Evolutionary conservation across 345 rosid genomes (phyloP), one percentile per base, ranked within the genome.

Genomic region (Xanthoceras sorbifolium): DNA sequence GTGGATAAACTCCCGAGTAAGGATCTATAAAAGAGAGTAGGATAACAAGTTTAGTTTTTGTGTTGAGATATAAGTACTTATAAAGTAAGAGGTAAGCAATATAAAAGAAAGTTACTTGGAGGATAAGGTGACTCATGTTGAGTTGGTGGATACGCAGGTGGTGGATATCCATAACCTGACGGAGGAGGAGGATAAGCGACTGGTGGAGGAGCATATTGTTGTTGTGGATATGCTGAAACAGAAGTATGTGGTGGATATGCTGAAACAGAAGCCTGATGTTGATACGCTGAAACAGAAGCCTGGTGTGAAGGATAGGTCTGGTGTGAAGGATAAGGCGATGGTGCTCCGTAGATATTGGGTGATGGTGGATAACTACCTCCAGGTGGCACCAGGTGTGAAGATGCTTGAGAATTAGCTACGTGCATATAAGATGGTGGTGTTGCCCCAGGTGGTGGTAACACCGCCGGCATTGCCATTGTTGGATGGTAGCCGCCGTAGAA

Each of bases 381-480:
- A 22, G 77, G 48, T 18, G 88, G 59, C 29, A 71, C 69, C 36
- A 83, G 87, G 0, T 85, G 82, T 22, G 62, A 61, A 72, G 87
- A 81, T 52, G 50, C 72, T 74, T 76, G 74, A 29, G 85, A 83
- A n/a, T 76, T 81, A 59, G 79, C 83, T 38, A 83, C 62, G 9
- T 57, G 23, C 12, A 34, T 67, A 77, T 81, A 87, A 1, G 82
- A 86, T 15, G 86, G 87, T 50, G 92, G 88, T 18, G 91, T 84
- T 73, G 88, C 83, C 32, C 78, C 81, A 57, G 62, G 62, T 57
- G 28, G 62, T 20, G 25, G 62, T 57, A 57, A 57, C 28, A 26
- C 62, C 0, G 62, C n/a, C 0, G 60, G 23, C 60, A n/a, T 54
- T 57, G 62, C 9, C 62, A 57, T 57, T 22, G 26, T 8, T 57